Conservation (phyloP, 1,284 basidiomycete genomes). For the Thelephora terrestris region DNA sequence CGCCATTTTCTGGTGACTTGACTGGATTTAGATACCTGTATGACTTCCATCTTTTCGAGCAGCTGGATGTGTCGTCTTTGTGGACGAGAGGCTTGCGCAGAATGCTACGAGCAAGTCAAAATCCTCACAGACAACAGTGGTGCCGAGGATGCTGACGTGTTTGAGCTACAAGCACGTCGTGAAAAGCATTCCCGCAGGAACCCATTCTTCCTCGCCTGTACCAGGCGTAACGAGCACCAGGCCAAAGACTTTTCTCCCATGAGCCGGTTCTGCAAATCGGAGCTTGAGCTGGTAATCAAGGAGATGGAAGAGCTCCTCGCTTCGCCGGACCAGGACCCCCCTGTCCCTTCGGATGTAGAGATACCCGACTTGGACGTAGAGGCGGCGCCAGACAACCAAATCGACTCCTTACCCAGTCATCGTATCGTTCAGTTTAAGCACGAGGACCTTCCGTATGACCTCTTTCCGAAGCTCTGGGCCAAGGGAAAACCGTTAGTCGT, state of each 20-base stretch:
- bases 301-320: conserved; percentile 53
- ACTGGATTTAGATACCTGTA: conserved; percentile 66
- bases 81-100: conserved; percentile 81
- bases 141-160: conserved; percentile 36
- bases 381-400: conserved; percentile 8
- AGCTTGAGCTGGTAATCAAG: conserved; percentile 52
- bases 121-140: conserved; percentile 47
- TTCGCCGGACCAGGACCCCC: neutral
- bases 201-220: conserved; percentile 66
- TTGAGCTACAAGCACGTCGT: conserved; percentile 36
- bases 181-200: conserved; percentile 57
- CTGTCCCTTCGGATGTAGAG: neutral
- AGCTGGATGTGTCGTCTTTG: conserved; percentile 87
- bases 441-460: conserved; percentile 43
- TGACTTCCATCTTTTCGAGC: conserved; percentile 83
- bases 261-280: conserved; percentile 60
- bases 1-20: neutral
- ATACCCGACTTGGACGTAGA: conserved; percentile 5
- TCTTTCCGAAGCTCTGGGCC: conserved; percentile 65
- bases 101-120: conserved; percentile 68
- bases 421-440: conserved; percentile 36
- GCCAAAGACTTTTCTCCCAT: conserved; percentile 68
- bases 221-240: conserved; percentile 56
- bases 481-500: conserved; percentile 72
- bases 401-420: conserved; percentile 29